Evolutionary conservation across 768 basidiomycete species (phyloP), one percentile per base, ranked within the genome.

Genomic region (Imleria badia): DNA sequence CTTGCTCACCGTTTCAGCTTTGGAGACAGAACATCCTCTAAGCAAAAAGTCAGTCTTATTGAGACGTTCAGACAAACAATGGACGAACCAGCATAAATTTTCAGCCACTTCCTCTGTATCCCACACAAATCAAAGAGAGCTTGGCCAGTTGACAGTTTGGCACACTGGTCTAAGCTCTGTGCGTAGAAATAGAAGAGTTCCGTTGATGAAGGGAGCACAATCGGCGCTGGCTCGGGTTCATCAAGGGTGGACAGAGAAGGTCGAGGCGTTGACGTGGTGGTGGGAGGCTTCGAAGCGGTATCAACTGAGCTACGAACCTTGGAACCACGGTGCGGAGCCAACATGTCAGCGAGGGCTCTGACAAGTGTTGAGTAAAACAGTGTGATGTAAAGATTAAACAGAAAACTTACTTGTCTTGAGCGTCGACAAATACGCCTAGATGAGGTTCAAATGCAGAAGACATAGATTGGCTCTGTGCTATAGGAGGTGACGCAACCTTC

Each of bases 131-230:
- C 93, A 68, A 85, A 89, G 57, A 99, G 72, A 6, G 94, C 82
- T 55, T 87, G 84, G 1, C 91, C 89, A 1, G 86, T 91, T 11
- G 91, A 94, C 5, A 97, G 76, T 64, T 91, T 94, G 3, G 91
- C 88, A 65, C 96, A 98, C 66, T 94, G 91, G 48, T 98, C 97
- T 34, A 99, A 74, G 51, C 87, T 94, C 69, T 98, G 94, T 0
- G 86, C 92, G 67, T 98, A 98, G 73, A 97, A 94, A 69, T 95
- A 97, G 76, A 98, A 99, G 17, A 99, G 74, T 61, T 98, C 95
- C 1, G 95, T 98, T 1, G 95, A 98, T 0, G 92, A 94, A 0
- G 93, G 90, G 9, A 98, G 79, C 1, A 98, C 91, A 3, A 81
- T 74, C n/a, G 80, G 77, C 2, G 82, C 72, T 0, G 82, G 72